Evolutionary conservation across 139 green algal species (phyloP), one percentile per base, ranked within the genome.

Genomic region (Auxenochlorella pyrenoidosa): DNA sequence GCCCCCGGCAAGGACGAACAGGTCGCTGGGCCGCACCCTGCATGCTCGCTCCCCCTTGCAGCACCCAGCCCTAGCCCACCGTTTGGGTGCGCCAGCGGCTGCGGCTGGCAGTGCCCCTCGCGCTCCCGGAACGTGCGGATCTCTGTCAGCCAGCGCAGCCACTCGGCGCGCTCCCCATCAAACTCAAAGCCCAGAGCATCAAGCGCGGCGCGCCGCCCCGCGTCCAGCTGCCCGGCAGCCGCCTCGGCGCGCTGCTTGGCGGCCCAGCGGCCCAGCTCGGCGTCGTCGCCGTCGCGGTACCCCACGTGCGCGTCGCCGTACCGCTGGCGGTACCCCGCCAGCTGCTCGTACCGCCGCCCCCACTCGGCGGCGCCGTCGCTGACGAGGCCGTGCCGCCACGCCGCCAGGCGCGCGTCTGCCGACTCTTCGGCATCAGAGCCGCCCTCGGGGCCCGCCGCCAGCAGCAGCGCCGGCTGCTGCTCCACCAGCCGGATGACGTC

Each of bases 291-390:
- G 8, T 94, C 91, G 3, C 95, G 76, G 51, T 78, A 94, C 1
- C 95, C 95, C 63, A 94, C 91, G 66, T 93, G 89, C 0, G 86
- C 79, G 88, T 97, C 95, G 3, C 95, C 94, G 66, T 96, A 84
- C 43, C 47, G 40, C 36, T 75, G n/a, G 15, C 34, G 47, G 84
- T 97, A 97, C 5, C 58, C 58, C 21, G 79, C 26, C 82, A 97
- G 87, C 89, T 96, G 36, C 0, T 40, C 47, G 30, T 88, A 79
- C 10, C 92, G 86, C 75, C 38, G 71, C 0, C 60, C 77, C 94
- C 94, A 97, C 85, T 96, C 92, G 4, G 41, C 43, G 13, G 91
- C 83, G 30, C 44, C 82, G 76, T 97, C 94, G 18, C 68, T 87
- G 2, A 91, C 71, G 1, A 97, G 75, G 19, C 95, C 95, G 83